Base-by-base conservation (phyloP, 1,284 basidiomycete species). In the Trichosporon sp. region DNA sequence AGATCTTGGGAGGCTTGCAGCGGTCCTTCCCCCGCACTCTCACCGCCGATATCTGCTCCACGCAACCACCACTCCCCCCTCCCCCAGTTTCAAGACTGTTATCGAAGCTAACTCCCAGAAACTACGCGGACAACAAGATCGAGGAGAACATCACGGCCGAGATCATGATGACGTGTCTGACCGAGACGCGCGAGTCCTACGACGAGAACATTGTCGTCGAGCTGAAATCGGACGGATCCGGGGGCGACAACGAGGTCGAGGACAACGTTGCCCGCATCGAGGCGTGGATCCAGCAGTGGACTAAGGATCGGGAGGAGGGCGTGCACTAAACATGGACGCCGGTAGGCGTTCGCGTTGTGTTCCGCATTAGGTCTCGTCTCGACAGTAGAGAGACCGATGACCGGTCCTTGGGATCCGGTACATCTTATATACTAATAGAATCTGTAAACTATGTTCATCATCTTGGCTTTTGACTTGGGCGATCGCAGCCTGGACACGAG, bases 131-230 rank as follows among this genome's bases (percentile, higher is more conserved):
- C 64, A 92, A 93, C 81, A 99, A 99, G 85, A 94, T 99, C 10
- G 92, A 96, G 81, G 97, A 99, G 84, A 99, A 99, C 83, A 96
- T 99, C 84, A 91, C 96, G 77, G 95, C 96, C 8, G 96, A 99
- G 85, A 99, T 99, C 81, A 98, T 99, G 96, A 88, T 93, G 79
- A 90, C 95, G 43, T 91, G 97, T 31, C 85, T 92, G 8, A 91
- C 93, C 61, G 96, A 99, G 82, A 96, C 96, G 1, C 87, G 90
- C 46, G 89, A 90, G 51, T 92, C 92, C 0, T 99, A 98, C 83
- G 88, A 91, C 0, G 82, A 88, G 26, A 91, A 94, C 81, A 92
- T 96, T 74, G 88, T 99, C 38, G 91, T 98, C 26, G 93, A 94
- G 81, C 87, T 99, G 31, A 84, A 87, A 73, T 94, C 92, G 80